These are phyloP conservation scores for Neofusicoccum sp. DNA, from an alignment of 2,329 filamentous ascomycete genomes.

Conservation along the genomic window DNA sequence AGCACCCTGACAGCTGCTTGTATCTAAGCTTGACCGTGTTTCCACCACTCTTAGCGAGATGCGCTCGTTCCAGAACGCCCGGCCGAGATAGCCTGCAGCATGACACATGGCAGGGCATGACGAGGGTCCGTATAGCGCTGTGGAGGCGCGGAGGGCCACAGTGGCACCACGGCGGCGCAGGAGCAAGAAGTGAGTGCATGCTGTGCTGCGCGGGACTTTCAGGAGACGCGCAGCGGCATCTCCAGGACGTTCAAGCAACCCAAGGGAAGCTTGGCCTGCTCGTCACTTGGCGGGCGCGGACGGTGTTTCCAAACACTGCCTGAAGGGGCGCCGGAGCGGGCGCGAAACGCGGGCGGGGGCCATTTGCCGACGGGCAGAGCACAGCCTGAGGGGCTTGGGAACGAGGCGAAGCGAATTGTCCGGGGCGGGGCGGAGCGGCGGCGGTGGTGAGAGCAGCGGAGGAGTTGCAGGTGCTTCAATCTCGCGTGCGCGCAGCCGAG, in stretches of 20 bases:
- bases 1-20: neutral
- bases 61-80: neutral
- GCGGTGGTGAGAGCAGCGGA: neutral
- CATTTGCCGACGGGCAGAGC: neutral
- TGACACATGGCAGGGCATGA: neutral
- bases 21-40: constrained; percentile 4
- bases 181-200: neutral
- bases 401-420: neutral
- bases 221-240: neutral
- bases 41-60: neutral
- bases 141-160: neutral
- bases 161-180: neutral
- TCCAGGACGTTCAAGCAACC: neutral
- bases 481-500: neutral
- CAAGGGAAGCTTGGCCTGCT: constrained; percentile 5
- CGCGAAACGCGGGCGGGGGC: neutral
- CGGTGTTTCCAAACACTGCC: neutral
- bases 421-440: constrained; percentile 4
- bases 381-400: neutral
- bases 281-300: neutral
- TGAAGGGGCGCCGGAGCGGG: neutral
- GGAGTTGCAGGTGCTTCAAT: neutral
- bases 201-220: neutral
- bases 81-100: neutral
- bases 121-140: neutral